A percentile compares a stretch with the other conserved stretches of the same genome.
phyloP scores from a whole-genome alignment of 179 eudicot genomes.

The Spergularia azorica region DNA sequence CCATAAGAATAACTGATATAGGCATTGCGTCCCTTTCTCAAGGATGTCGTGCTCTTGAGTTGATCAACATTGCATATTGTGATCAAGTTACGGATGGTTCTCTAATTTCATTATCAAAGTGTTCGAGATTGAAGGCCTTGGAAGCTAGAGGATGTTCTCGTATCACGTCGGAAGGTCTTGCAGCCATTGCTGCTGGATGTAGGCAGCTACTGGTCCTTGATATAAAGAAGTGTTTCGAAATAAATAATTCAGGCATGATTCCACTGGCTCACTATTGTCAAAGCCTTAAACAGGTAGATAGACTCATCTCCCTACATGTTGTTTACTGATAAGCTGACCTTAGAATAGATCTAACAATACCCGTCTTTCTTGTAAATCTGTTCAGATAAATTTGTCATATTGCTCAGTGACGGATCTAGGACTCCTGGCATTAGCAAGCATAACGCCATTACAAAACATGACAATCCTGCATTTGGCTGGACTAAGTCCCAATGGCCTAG shows the following conservation, averaged over 20 bases:
- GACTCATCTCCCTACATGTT: background rate
- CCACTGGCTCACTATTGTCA: conserved; percentile 68
- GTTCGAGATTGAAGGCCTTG: conserved; percentile 56
- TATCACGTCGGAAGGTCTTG: conserved; percentile 63
- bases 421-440: conserved; percentile 64
- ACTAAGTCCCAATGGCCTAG: conserved; percentile 65
- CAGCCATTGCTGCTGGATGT: conserved; percentile 72
- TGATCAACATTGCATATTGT: conserved; percentile 71
- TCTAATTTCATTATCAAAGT: conserved; percentile 62
- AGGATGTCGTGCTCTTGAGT: conserved; percentile 64
- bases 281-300: conserved; percentile 76
- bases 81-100: conserved; percentile 54
- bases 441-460: conserved; percentile 70
- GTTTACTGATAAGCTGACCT: background rate
- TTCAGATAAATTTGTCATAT: conserved; percentile 74
- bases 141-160: conserved; percentile 75
- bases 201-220: conserved; percentile 65
- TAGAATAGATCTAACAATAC: background rate
- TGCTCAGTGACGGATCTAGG: conserved; percentile 75
- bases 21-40: conserved; percentile 61
- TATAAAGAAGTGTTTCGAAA: conserved; percentile 67
- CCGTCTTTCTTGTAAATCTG: background rate
- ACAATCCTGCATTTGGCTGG: conserved; percentile 65
- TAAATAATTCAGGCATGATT: conserved; percentile 71
- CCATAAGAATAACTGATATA: conserved; percentile 60